A percentile compares a stretch with the other conserved stretches of the same genome.
Evolutionary conservation across 192 early-diverging fungal genomes (phyloP).

Genomic region (Coemansia sp.): DNA sequence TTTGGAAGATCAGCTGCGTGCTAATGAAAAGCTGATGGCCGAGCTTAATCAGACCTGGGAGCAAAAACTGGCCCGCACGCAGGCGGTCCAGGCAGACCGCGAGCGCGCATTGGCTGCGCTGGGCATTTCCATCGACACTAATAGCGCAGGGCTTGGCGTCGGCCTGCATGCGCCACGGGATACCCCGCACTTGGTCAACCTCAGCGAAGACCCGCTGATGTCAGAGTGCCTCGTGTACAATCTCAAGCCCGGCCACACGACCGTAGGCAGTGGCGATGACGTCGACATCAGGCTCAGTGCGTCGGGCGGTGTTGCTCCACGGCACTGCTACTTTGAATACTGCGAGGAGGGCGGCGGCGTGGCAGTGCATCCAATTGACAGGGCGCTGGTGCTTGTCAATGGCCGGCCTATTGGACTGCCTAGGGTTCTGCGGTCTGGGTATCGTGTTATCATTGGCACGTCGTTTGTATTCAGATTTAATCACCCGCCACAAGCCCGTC

Average conservation of each 20-base stretch:
- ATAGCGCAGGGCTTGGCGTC: slow-evolving; percentile 53
- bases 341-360: slow-evolving; percentile 48
- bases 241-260: slow-evolving; percentile 70
- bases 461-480: slow-evolving; percentile 85
- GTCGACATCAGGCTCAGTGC: slow-evolving; percentile 59
- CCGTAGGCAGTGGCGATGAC: slow-evolving; percentile 58
- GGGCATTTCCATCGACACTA: slow-evolving; percentile 73
- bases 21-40: slow-evolving; percentile 82
- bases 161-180: slow-evolving; percentile 77
- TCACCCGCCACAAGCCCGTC: slow-evolving; percentile 74
- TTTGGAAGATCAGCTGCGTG: slow-evolving; percentile 75
- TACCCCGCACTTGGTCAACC: slow-evolving; percentile 84
- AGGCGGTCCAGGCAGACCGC: slow-evolving; percentile 69
- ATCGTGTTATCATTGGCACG: slow-evolving; percentile 76
- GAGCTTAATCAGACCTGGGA: slow-evolving; percentile 86
- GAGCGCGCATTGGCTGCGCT: slow-evolving; percentile 76
- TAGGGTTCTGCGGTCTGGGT: slow-evolving; percentile 65
- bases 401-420: slow-evolving; percentile 64
- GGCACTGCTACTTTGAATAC: slow-evolving; percentile 79
- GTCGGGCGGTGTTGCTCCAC: slow-evolving; percentile 60
- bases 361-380: slow-evolving; percentile 59
- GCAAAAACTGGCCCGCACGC: slow-evolving; percentile 70
- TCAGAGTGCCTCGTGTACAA: slow-evolving; percentile 90
- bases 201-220: slow-evolving; percentile 87
- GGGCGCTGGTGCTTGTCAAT: slow-evolving; percentile 74